Base-by-base conservation (phyloP, 805 yeast genomes). In the Candida maesae region DNA sequence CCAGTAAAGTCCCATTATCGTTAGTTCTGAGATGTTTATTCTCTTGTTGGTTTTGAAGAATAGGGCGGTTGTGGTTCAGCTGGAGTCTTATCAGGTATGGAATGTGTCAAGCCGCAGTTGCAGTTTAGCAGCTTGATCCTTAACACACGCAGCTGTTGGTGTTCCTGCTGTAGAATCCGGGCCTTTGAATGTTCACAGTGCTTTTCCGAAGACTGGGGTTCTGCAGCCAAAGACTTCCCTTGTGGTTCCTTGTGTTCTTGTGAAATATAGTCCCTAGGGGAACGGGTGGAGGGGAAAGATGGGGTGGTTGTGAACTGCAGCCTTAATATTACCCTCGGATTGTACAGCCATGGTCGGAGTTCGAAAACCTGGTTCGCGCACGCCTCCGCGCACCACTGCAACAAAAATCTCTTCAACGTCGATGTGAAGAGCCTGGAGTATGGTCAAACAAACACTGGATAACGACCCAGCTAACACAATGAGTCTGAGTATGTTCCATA, bases 1-100 rank as follows among this genome's bases (percentile, higher is more conserved):
- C 39, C 44, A 47, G 37, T 41, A 46, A 10, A 50, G 33, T 2
- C 58, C 58, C 58, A 53, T 52, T 21, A 32, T 38, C 25, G 32
- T 33, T 33, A 32, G 27, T n/a, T n/a, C n/a, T n/a, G n/a, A 33
- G 32, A 25, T 38, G 36, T 32, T n/a, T n/a, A n/a, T n/a, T n/a
- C n/a, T n/a, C n/a, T n/a, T n/a, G n/a, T n/a, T n/a, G n/a, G n/a
- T n/a, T n/a, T n/a, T n/a, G n/a, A n/a, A n/a, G n/a, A n/a, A n/a
- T n/a, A n/a, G n/a, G n/a, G n/a, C n/a, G 27, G 27, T 33, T 6
- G 18, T 25, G n/a, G 10, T n/a, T n/a, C n/a, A n/a, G n/a, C n/a
- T n/a, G n/a, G n/a, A n/a, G n/a, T 21, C 36, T 38, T 32, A 38
- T 33, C 36, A 32, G 27, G 36, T 32, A 25, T 38, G 36, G 36